These are phyloP conservation scores for Irpex sp. DNA, from an alignment of 1,284 basidiomycete species.

Conservation along the genomic window DNA sequence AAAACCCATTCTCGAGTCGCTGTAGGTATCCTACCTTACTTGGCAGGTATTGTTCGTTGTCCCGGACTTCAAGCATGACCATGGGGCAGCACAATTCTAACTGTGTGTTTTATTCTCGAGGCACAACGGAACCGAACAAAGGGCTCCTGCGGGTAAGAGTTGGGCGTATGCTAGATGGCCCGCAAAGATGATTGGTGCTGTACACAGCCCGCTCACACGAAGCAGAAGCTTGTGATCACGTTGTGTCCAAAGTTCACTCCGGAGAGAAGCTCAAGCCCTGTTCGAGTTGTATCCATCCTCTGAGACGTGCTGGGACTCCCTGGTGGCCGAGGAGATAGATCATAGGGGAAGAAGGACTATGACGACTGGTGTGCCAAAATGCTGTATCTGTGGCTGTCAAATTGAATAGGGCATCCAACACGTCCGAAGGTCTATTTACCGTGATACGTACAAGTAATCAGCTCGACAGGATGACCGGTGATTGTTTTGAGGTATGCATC, in stretches of 20 bases:
- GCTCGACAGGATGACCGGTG: not conserved
- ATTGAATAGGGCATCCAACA: not conserved
- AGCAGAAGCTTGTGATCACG: not conserved
- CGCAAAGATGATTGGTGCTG: not conserved
- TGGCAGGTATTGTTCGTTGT: conserved; percentile 1
- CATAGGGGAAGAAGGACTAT: not conserved
- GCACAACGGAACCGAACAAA: not conserved
- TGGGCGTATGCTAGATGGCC: not conserved
- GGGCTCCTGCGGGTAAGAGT: not conserved
- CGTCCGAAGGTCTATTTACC: not conserved
- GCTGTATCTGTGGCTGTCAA: not conserved
- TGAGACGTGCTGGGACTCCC: not conserved
- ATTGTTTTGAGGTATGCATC: not conserved
- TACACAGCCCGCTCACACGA: not conserved
- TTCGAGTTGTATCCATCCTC: not conserved
- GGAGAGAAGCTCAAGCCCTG: not conserved
- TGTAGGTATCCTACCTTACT: not conserved
- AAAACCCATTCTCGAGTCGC: not conserved
- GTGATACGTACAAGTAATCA: not conserved
- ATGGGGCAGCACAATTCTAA: not conserved
- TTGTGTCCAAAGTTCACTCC: not conserved
- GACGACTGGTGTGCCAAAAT: conserved; percentile 3
- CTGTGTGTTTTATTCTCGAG: not conserved
- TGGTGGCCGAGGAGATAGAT: conserved; percentile 9
- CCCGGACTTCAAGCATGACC: not conserved